Evolutionary conservation across 2,329 filamentous ascomycete genomes (phyloP), one percentile per base, ranked within the genome.

Genomic region (Penicillium sp.): DNA sequence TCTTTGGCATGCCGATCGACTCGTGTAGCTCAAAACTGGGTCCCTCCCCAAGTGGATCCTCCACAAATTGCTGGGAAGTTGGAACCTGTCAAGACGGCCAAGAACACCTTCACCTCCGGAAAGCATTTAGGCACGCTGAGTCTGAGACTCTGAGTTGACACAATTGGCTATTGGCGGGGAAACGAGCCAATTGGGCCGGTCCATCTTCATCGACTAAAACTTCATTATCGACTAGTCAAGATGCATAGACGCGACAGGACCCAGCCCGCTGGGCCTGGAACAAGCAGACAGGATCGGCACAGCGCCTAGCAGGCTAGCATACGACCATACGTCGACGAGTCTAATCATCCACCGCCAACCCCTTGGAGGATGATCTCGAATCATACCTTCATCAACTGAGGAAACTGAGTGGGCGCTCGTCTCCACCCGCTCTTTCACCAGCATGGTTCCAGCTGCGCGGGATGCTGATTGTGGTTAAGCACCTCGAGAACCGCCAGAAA

Each of bases 1-100:
- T n/a, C 9, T 47, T 40, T 22, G n/a, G 40, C 49, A 31, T 47
- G 58, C 52, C 56, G 49, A 56, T 61, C 31, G 37, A 59, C 59
- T 63, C 59, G 61, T 61, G 61, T 61, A 55, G 53, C 18, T 41
- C 36, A 46, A 3, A 56, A 44, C 9, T 31, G 39, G 47, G 51
- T 27, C 43, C 16, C 14, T 11, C 36, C 13, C 44, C 43, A 37
- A 43, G 53, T 59, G 57, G 53, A 59, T 47, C 44, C 9, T 31
- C 13, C 2, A 3, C 9, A 36, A 50, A 36, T 14, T 19, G 24
- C 24, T 27, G 27, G 31, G 39, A 41, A 19, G 7, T 16, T 39
- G 31, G 31, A 37, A 24, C 19, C 16, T 14, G 35, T 9, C 14
- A 24, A 50, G 18, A 24, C 19, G 31, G 16, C 3, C 2, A n/a